Conservation (phyloP, 306 rosid genomes). For the Fagus crenata region DNA sequence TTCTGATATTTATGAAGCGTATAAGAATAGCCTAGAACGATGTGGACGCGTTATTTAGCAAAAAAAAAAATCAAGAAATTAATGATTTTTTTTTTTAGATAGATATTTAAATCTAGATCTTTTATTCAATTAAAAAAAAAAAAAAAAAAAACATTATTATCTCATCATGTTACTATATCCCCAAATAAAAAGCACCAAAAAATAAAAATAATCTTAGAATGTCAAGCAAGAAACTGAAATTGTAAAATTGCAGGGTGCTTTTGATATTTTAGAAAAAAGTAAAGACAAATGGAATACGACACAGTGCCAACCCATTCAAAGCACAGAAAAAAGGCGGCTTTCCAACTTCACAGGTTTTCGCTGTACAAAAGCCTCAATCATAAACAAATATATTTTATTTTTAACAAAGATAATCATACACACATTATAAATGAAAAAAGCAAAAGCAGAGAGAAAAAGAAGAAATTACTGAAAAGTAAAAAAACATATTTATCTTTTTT, state of each 20-base stretch:
- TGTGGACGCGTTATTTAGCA: too few species aligned
- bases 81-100: too few species aligned
- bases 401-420: too few species aligned
- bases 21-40: too few species aligned
- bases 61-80: too few species aligned
- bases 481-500: neutral
- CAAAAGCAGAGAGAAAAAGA: neutral
- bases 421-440: neutral
- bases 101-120: too few species aligned
- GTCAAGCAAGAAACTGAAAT: neutral
- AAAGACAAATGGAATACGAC: neutral
- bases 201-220: neutral
- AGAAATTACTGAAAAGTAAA: slow-evolving; percentile 5
- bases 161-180: too few species aligned
- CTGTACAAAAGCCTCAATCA: neutral
- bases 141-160: too few species aligned
- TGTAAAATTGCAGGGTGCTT: neutral
- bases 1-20: too few species aligned
- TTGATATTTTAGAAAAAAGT: neutral
- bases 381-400: neutral
- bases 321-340: slow-evolving; percentile 11
- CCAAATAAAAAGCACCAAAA: neutral
- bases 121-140: too few species aligned
- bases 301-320: neutral
- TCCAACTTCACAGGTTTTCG: neutral